Evolutionary conservation across 2,329 filamentous ascomycete genomes (phyloP), one percentile per base, ranked within the genome.

Genomic region (Magnaporthiopsis incrustans): DNA sequence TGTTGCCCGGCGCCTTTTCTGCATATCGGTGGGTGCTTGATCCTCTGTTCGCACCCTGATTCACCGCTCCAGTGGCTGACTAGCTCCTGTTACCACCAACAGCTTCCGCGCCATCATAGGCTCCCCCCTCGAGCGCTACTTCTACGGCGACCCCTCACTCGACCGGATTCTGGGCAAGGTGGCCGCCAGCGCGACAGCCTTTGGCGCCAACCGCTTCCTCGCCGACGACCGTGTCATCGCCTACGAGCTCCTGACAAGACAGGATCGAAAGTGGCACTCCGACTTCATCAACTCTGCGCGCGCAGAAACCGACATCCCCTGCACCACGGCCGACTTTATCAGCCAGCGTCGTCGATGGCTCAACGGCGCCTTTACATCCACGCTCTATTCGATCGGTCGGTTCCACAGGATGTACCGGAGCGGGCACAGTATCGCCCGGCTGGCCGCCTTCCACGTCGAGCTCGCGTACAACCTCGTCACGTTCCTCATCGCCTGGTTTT

Each of bases 191-290:
- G 30, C 30, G 30, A 30, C 30, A 30, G 30, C 30, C 30, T 30
- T 30, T 30, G 30, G 30, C 30, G 30, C 30, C 30, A 30, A 30
- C 30, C 30, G 30, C 30, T 99, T 98, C 85, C 94, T 99, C 87
- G 95, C 95, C 78, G 95, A 99, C 81, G 95, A 99, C 89, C 92
- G 95, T 86, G 98, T 99, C 81, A 86, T 99, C 62, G 99, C 95
- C 83, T 99, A 98, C 84, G 95, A 99, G 77, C 82, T 99, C 74
- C 95, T 99, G 69, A 95, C 95, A 74, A 99, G 99, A 81, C 94
- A 95, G 64, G 95, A 95, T 69, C 96, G 94, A 70, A 99, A 99
- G 78, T 99, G 95, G 95, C 95, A 99, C 83, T 78, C 98, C 77
- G 93, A 91, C 65, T 99, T 99, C 77, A 96, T 99, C 82, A 99